Evolutionary conservation across 2,329 filamentous ascomycete species (phyloP).

Genomic region (Colletotrichum kahawae): DNA sequence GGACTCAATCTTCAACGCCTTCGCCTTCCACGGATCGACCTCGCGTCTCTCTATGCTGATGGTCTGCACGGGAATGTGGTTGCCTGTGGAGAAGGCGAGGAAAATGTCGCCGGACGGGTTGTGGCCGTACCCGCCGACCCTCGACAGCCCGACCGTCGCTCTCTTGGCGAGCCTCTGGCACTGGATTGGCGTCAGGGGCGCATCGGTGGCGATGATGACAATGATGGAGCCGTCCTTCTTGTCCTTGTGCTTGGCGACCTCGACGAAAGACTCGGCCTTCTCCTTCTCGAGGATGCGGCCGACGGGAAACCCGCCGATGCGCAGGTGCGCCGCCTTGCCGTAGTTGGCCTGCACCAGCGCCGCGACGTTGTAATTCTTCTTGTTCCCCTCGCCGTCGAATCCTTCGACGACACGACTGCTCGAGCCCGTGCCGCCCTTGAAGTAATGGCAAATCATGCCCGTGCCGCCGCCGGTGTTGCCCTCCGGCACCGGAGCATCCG

Average conservation of each 20-base stretch:
- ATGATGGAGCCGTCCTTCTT: slow-evolving; percentile 68
- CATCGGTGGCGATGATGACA: slow-evolving; percentile 63
- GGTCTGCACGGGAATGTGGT: slow-evolving; percentile 50
- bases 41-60: slow-evolving; percentile 30
- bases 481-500: slow-evolving; percentile 58
- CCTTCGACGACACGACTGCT: slow-evolving; percentile 62
- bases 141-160: slow-evolving; percentile 64
- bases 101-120: slow-evolving; percentile 72
- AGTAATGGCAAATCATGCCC: slow-evolving; percentile 70
- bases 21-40: slow-evolving; percentile 46
- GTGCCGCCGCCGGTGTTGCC: slow-evolving; percentile 71
- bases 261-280: slow-evolving; percentile 32
- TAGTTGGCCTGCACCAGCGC: slow-evolving; percentile 72
- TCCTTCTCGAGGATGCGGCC: slow-evolving; percentile 60
- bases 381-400: slow-evolving; percentile 33
- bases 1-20: slow-evolving; percentile 43
- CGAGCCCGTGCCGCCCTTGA: slow-evolving; percentile 71
- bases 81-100: slow-evolving; percentile 69
- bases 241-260: slow-evolving; percentile 39
- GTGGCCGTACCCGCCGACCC: slow-evolving; percentile 65
- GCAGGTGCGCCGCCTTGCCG: slow-evolving; percentile 59
- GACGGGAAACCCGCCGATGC: slow-evolving; percentile 65
- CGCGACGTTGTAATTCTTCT: slow-evolving; percentile 60
- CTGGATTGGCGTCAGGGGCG: slow-evolving; percentile 62
- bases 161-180: slow-evolving; percentile 64